phyloP scores from a whole-genome alignment of 1,284 basidiomycete species.

The Puccinia triticina region DNA sequence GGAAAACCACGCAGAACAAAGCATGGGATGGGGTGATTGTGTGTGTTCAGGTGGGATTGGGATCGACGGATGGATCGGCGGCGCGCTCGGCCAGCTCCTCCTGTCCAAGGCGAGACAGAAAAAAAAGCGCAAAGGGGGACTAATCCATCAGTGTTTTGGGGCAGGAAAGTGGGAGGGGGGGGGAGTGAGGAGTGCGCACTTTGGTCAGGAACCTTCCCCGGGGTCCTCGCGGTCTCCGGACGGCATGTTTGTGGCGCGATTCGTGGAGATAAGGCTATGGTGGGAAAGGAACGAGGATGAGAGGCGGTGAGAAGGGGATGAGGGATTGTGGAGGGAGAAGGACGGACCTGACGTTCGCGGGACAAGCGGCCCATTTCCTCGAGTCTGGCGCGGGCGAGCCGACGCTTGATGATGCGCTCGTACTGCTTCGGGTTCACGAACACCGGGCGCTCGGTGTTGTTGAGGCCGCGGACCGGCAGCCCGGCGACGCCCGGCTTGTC shows the following conservation, averaged over 20 bases:
- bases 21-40: no score
- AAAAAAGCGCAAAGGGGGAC: no score
- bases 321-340: neutral
- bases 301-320: neutral
- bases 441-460: conserved; percentile 78
- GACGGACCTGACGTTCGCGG: conserved; percentile 75
- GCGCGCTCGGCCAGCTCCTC: no score
- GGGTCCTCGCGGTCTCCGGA: conserved; percentile 91
- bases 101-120: no score
- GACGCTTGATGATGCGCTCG: conserved; percentile 89
- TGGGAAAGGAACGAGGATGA: no score
- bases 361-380: conserved; percentile 90
- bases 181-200: neutral
- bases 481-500: conserved; percentile 47
- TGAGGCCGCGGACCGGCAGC: neutral
- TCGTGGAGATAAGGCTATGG: conserved; percentile 93
- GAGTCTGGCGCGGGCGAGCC: conserved; percentile 80
- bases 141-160: no score
- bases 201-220: conserved; percentile 89
- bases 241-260: conserved; percentile 95
- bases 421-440: conserved; percentile 98
- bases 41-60: no score
- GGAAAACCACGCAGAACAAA: no score
- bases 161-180: neutral
- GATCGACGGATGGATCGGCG: no score